Percentiles rank a stretch among this genome's conserved stretches.
Evolutionary conservation across 495 filamentous ascomycete genomes (phyloP).

Genomic region (Corynascus novoguineensis): DNA sequence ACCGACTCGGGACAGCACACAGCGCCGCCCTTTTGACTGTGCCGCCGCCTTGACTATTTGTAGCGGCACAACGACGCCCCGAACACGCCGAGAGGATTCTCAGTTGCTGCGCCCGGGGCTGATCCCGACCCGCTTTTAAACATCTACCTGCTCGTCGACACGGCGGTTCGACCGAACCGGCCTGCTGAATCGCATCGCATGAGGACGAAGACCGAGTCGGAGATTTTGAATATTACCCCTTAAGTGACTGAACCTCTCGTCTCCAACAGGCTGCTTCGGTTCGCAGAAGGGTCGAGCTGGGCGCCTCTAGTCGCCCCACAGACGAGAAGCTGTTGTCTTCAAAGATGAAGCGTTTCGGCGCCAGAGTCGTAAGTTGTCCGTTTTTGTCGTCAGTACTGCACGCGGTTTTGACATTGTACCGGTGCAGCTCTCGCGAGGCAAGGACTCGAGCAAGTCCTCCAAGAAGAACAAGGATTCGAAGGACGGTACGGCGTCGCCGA

Average conservation of each 20-base stretch:
- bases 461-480: slow-evolving; percentile 86
- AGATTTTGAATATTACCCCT: neutral
- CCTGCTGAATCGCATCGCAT: slow-evolving; percentile 5
- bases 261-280: slow-evolving; percentile 10
- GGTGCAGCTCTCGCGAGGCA: slow-evolving; percentile 81
- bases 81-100: slow-evolving; percentile 5
- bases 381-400: neutral
- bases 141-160: neutral
- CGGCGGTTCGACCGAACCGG: slow-evolving; percentile 2
- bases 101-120: neutral
- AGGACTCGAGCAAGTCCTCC: slow-evolving; percentile 85
- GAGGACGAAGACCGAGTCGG: neutral
- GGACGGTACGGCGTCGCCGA: slow-evolving; percentile 73
- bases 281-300: slow-evolving; percentile 28
- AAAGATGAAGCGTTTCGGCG: slow-evolving; percentile 96
- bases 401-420: slow-evolving; percentile 10
- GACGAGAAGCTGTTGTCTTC: slow-evolving; percentile 39
- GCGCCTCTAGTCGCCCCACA: slow-evolving; percentile 33
- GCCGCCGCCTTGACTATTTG: slow-evolving; percentile 11
- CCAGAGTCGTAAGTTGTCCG: slow-evolving; percentile 82
- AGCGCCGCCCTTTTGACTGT: slow-evolving; percentile 9
- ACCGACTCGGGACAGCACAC: neutral
- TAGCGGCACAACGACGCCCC: slow-evolving; percentile 11
- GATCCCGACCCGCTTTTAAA: neutral
- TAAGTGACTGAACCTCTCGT: slow-evolving; percentile 2